Evolutionary conservation across 2,329 filamentous ascomycete genomes (phyloP).

Genomic region (Orbilia quercus): DNA sequence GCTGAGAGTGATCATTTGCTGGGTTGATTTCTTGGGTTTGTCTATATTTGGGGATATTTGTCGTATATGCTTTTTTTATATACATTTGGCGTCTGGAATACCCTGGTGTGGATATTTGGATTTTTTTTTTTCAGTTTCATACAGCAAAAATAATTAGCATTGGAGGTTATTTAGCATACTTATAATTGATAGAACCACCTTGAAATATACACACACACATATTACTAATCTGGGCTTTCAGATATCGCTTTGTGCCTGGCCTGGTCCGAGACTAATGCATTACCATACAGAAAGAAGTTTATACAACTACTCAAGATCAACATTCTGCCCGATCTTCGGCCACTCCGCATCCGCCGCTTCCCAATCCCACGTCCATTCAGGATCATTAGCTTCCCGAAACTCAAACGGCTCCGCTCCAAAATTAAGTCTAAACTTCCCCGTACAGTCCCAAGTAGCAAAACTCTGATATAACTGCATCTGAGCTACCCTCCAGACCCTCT

Average conservation of each 20-base stretch:
- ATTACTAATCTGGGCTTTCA: too few relatives aligned
- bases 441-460: not conserved
- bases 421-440: constrained; percentile 8
- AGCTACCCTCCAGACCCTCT: not conserved
- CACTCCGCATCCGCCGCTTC: constrained; percentile 1
- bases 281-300: too few relatives aligned
- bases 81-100: constrained; percentile 39
- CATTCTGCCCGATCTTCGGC: not conserved
- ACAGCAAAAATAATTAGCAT: constrained; percentile 6
- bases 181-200: not conserved
- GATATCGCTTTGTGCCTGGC: too few relatives aligned
- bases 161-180: constrained; percentile 5
- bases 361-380: constrained; percentile 3
- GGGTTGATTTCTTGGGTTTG: not conserved
- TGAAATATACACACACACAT: too few relatives aligned
- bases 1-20: constrained; percentile 43
- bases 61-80: constrained; percentile 10
- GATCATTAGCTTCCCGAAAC: constrained; percentile 22
- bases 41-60: not conserved
- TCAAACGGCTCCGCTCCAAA: constrained; percentile 29
- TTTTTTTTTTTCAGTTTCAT: constrained; percentile 1
- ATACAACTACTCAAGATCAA: too few relatives aligned
- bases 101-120: constrained; percentile 39
- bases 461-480: not conserved
- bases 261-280: too few relatives aligned